Base-by-base conservation (phyloP, 768 basidiomycete genomes). In the Suillus decipiens region DNA sequence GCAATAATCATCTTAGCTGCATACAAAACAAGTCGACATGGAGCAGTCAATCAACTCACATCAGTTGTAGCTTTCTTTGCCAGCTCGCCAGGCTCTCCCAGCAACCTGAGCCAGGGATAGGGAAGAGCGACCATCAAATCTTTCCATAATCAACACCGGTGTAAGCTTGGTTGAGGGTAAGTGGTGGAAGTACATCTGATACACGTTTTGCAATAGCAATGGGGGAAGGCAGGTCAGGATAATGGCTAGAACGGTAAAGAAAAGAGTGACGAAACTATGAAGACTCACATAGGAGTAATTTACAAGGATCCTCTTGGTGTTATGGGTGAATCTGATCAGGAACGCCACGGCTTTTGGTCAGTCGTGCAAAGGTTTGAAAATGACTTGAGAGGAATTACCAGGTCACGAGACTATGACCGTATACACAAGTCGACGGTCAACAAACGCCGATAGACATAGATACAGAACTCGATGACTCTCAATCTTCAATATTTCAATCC, bases 111-210 rank as follows among this genome's bases (percentile, higher is more conserved):
- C 65, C 96, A 85, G n/a, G n/a, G n/a, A n/a, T n/a, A n/a, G n/a
- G 95, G 92, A 56, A 98, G 76, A 0, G 96, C 95, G 22, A 98
- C 85, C 0, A 91, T 90, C 68, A 97, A 95, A 77, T 99, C 78
- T 96, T 94, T 41, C 92, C 93, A 66, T 89, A 92, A 73, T 95
- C 91, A 0, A 97, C 89, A 24, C 92, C 96, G 28, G 83, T 73
- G 76, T 92, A 97, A 0, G 88, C 93, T 70, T 92, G 86, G 45
- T 92, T 90, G 33, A 93, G 64, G 0, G 89, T 81, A 59, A 96
- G 76, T 2, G 77, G 76, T 33, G 87, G 86, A 8, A 93, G 76
- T 0, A 86, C 83, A 58, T 89, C 86, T 9, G 87, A 84, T 34
- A 93, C 71, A 64, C 84, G 82, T 69, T 88, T 82, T 5, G 95